Conservation (phyloP, 2,329 filamentous ascomycete genomes). For the Colletotrichum agaves region DNA sequence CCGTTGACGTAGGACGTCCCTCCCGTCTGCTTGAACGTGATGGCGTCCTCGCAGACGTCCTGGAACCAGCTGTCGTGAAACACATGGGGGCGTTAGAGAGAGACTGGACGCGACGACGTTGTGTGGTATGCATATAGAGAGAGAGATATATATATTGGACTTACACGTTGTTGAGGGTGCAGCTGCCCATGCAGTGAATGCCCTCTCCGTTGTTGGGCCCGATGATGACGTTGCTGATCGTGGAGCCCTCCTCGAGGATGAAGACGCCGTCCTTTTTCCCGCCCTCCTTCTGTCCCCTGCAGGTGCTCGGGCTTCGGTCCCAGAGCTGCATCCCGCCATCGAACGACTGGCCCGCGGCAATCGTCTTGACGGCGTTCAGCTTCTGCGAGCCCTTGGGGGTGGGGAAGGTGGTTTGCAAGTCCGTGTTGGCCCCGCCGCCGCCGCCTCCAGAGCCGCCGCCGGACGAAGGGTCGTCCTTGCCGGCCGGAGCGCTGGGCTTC, state of each 20-base stretch:
- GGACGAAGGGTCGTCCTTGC: not conserved
- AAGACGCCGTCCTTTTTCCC: conserved; percentile 54
- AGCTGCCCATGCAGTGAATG: conserved; percentile 56
- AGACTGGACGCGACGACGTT: no score
- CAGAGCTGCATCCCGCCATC: conserved; percentile 41
- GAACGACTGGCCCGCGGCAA: conserved; percentile 31
- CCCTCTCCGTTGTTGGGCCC: conserved; percentile 56
- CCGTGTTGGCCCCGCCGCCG: conserved; percentile 5
- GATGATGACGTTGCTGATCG: conserved; percentile 57
- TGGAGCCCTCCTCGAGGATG: conserved; percentile 53
- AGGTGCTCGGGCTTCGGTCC: conserved; percentile 52
- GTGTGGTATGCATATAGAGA: no score
- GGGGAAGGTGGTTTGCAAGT: conserved; percentile 21
- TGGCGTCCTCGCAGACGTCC: conserved; percentile 50
- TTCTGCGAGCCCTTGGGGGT: conserved; percentile 30
- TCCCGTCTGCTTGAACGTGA: conserved; percentile 49
- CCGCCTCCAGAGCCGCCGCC: not conserved
- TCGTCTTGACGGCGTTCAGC: conserved; percentile 29
- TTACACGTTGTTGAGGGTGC: conserved; percentile 47
- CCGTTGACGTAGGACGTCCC: conserved; percentile 51
- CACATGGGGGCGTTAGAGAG: no score
- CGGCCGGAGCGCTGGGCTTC: not conserved
- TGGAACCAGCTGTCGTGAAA: conserved; percentile 50
- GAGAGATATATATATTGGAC: no score
- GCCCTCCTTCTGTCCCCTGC: conserved; percentile 56